Percentiles rank a stretch among this genome's conserved stretches.
These are phyloP conservation scores for Blastocrithidia nonstop DNA, from an alignment of 208 protist genomes.

Conservation along the genomic window DNA sequence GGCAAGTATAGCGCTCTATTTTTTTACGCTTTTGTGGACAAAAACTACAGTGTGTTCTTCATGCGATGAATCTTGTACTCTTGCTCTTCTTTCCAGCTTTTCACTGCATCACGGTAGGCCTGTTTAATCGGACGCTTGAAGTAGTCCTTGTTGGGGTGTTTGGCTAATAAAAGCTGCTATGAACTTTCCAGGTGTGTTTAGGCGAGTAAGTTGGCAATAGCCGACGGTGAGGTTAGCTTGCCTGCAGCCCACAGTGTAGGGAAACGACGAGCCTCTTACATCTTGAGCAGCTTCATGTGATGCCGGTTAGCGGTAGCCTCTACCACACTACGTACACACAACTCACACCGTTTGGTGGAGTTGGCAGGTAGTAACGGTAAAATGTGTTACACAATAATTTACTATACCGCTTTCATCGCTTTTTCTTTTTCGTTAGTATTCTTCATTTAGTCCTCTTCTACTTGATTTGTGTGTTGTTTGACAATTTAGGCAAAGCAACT, in stretches of 20 bases:
- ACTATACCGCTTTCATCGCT: conserved; percentile 20
- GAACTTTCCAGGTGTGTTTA: conserved; percentile 14
- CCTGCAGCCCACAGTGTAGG: conserved; percentile 31
- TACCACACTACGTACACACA: conserved; percentile 29
- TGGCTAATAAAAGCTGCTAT: conserved; percentile 28
- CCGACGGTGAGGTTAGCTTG: conserved; percentile 12
- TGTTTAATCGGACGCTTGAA: conserved; percentile 25
- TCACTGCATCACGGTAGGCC: conserved; percentile 19
- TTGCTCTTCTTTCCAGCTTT: conserved; percentile 24
- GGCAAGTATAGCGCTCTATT: conserved; percentile 20
- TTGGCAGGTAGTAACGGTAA: too few species aligned
- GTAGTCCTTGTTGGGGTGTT: conserved; percentile 50
- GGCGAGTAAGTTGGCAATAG: conserved; percentile 11
- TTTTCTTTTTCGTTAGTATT: conserved; percentile 26
- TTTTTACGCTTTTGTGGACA: conserved; percentile 14
- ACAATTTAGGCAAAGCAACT: too few species aligned
- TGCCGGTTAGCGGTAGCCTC: conserved; percentile 19
- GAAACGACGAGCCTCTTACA: conserved; percentile 27
- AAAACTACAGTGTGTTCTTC: too few species aligned
- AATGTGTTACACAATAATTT: conserved; percentile 6
- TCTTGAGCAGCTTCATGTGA: conserved; percentile 11
- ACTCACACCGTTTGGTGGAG: too few species aligned
- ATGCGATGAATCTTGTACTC: neutral
- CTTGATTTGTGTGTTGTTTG: too few species aligned
- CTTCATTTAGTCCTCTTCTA: too few species aligned